Conservation (phyloP, 192 early-diverging fungal genomes). For the Backusella macrospora region DNA sequence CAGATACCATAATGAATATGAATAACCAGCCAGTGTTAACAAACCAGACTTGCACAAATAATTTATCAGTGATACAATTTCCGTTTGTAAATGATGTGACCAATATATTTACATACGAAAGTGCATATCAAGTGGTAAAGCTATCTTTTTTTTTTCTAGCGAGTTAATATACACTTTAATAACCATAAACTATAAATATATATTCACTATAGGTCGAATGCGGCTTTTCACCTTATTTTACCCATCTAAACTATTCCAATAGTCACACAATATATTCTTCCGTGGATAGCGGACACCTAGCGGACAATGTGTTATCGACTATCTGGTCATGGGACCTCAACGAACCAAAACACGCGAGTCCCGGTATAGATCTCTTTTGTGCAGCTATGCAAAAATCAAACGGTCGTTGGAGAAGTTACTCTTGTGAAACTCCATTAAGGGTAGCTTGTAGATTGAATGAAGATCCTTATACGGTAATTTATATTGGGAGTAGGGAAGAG, state of each 20-base stretch:
- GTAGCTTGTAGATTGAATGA: slow-evolving; percentile 28
- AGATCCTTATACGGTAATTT: slow-evolving; percentile 17
- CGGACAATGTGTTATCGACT: slow-evolving; percentile 14
- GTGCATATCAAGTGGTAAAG: neutral
- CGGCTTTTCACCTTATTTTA: slow-evolving; percentile 29
- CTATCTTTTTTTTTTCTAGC: neutral
- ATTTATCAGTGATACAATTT: neutral
- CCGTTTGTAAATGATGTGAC: neutral
- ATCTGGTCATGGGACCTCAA: slow-evolving; percentile 41
- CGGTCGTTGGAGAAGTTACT: slow-evolving; percentile 29
- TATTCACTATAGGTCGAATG: slow-evolving; percentile 15
- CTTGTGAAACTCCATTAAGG: slow-evolving; percentile 15
- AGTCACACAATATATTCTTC: neutral
- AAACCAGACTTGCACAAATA: neutral
- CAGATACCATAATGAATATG: neutral
- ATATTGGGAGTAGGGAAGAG: too few species aligned
- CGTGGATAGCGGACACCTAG: neutral
- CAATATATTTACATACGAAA: neutral
- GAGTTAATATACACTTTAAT: neutral
- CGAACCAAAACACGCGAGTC: neutral
- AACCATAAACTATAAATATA: neutral
- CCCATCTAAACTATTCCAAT: neutral
- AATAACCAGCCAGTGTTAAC: neutral
- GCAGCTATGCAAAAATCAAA: slow-evolving; percentile 23
- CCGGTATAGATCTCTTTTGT: slow-evolving; percentile 14